phyloP scores from a whole-genome alignment of 1,284 basidiomycete genomes.

The Trametes polyzona region DNA sequence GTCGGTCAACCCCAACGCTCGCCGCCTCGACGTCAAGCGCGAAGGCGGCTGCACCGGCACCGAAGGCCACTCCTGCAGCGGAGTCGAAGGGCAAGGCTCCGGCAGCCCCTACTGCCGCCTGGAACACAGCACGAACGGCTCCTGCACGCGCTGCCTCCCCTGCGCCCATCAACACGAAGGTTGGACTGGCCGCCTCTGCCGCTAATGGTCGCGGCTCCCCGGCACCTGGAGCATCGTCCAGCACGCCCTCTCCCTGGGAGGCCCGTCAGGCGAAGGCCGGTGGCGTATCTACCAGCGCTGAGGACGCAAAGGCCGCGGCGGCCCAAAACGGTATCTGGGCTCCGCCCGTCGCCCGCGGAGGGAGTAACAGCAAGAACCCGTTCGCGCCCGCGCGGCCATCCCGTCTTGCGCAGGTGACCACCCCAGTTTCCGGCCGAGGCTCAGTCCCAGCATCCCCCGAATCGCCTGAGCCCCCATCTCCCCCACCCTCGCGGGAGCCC shows the following conservation, averaged over 20 bases:
- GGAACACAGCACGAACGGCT: not conserved
- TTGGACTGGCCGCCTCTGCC: not conserved
- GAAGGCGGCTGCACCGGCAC: slow-evolving; percentile 1
- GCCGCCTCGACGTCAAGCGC: not conserved
- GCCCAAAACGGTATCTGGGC: slow-evolving; percentile 19
- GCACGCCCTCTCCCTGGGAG: slow-evolving; percentile 14
- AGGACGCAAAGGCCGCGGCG: slow-evolving; percentile 9
- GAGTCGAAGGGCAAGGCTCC: slow-evolving; percentile 15
- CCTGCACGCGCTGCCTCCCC: slow-evolving; percentile 13
- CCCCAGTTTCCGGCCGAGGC: not conserved
- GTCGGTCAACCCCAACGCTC: slow-evolving; percentile 21
- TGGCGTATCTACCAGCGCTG: not conserved
- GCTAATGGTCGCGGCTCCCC: slow-evolving; percentile 10
- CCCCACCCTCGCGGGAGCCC: slow-evolving; percentile 13
- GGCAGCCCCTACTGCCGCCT: not conserved
- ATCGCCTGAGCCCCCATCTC: slow-evolving; percentile 22
- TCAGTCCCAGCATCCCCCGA: slow-evolving; percentile 9
- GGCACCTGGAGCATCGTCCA: slow-evolving; percentile 4
- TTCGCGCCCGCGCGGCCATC: slow-evolving; percentile 22
- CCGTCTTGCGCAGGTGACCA: slow-evolving; percentile 23
- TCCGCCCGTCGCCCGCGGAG: slow-evolving; percentile 10
- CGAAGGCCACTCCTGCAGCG: slow-evolving; percentile 2
- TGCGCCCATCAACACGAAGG: slow-evolving; percentile 19
- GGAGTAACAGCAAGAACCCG: slow-evolving; percentile 18
- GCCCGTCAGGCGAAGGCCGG: slow-evolving; percentile 6